These are phyloP conservation scores for Euphorbia peplus DNA, from an alignment of 345 rosid genomes.

Conservation along the genomic window DNA sequence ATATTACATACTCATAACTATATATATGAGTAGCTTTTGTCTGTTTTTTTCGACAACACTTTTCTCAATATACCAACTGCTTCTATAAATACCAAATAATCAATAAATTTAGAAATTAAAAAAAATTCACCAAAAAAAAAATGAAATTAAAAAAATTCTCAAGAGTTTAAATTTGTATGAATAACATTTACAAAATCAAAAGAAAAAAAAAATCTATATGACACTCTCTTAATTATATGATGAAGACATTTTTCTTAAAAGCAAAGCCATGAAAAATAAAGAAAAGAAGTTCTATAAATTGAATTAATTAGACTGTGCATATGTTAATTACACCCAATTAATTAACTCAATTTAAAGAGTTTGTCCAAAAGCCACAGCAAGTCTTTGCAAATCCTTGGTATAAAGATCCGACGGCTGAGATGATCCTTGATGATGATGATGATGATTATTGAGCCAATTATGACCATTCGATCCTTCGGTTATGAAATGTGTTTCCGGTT, in stretches of 20 bases:
- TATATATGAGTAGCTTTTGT: too few relatives aligned
- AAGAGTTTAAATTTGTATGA: too few relatives aligned
- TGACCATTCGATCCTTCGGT: conserved; percentile 18
- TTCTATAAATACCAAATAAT: too few relatives aligned
- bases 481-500: conserved; percentile 30
- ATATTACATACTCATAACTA: too few relatives aligned
- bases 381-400: conserved; percentile 35
- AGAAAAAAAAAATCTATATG: conserved; percentile 12
- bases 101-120: too few relatives aligned
- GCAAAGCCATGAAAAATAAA: not conserved
- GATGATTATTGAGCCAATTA: conserved; percentile 24
- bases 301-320: conserved; percentile 19
- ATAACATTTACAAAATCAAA: conserved; percentile 26
- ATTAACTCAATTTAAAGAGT: conserved; percentile 26
- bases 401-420: conserved; percentile 36
- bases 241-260: not conserved
- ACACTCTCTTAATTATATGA: conserved; percentile 15
- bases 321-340: conserved; percentile 9
- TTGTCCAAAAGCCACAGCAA: conserved; percentile 42
- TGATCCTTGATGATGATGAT: conserved; percentile 22
- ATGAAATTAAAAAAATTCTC: too few relatives aligned
- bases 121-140: too few relatives aligned
- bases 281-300: conserved; percentile 2
- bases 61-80: too few relatives aligned
- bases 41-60: too few relatives aligned